Evolutionary conservation across 2,329 filamentous ascomycete genomes (phyloP).

Genomic region (Cercospora zeae-maydis): DNA sequence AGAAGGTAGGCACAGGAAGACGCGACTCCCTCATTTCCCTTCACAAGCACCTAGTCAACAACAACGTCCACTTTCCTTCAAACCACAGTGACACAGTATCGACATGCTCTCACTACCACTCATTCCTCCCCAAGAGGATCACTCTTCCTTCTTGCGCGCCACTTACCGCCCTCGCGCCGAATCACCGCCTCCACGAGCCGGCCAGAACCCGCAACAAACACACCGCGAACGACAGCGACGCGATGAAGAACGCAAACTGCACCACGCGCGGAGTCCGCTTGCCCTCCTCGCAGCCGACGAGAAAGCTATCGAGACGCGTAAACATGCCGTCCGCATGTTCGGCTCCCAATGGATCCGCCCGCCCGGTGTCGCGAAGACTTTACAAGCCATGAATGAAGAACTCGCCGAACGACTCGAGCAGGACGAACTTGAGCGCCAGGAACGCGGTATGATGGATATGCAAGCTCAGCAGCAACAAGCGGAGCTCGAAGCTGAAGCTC

Average conservation of each 20-base stretch:
- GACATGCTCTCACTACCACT: conserved; percentile 36
- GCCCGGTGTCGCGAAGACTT: conserved; percentile 81
- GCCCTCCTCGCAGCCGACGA: conserved; percentile 73
- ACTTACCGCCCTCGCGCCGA: conserved; percentile 30
- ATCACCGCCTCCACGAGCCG: conserved; percentile 25
- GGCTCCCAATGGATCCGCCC: conserved; percentile 88
- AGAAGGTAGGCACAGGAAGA: not conserved
- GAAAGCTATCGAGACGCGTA: conserved; percentile 68
- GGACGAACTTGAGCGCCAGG: conserved; percentile 66
- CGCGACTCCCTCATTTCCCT: not conserved
- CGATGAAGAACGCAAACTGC: conserved; percentile 34
- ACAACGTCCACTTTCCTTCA: not conserved
- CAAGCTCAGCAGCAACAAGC: conserved; percentile 60
- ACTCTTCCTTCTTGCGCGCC: conserved; percentile 26
- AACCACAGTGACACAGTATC: not conserved
- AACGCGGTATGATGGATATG: conserved; percentile 69
- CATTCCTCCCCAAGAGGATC: conserved; percentile 32
- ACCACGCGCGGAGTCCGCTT: conserved; percentile 55
- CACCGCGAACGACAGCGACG: conserved; percentile 34
- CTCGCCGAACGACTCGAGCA: conserved; percentile 84
- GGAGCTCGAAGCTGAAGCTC: conserved; percentile 40
- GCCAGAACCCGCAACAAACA: conserved; percentile 27
- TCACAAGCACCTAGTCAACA: not conserved
- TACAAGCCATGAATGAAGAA: conserved; percentile 87
- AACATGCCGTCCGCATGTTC: conserved; percentile 78